These are phyloP conservation scores for Paecilomyces sp. DNA, from an alignment of 2,329 filamentous ascomycete species.

Conservation along the genomic window DNA sequence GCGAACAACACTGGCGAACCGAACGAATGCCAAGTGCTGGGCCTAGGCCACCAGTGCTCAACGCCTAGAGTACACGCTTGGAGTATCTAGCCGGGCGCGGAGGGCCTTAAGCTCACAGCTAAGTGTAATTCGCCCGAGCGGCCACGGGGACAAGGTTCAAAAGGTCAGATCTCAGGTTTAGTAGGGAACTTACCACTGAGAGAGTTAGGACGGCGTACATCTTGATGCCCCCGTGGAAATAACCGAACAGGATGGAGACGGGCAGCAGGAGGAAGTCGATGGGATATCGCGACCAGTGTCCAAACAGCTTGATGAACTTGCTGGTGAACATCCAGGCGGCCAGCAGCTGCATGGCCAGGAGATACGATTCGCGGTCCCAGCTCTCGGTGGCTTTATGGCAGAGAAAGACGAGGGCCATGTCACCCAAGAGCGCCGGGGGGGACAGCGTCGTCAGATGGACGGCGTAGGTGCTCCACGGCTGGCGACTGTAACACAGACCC, in stretches of 20 bases:
- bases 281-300: constrained; percentile 78
- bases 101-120: constrained; percentile 1
- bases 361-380: constrained; percentile 50
- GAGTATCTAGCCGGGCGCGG: neutral
- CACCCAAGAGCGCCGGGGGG: constrained; percentile 73
- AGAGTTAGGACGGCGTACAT: constrained; percentile 77
- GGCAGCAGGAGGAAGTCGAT: constrained; percentile 72
- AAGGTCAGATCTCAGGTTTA: constrained; percentile 8
- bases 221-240: constrained; percentile 89
- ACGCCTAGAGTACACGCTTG: neutral
- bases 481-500: constrained; percentile 54
- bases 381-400: constrained; percentile 61
- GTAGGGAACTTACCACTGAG: constrained; percentile 59
- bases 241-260: constrained; percentile 83
- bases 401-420: constrained; percentile 63
- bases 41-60: neutral
- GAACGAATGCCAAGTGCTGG: neutral
- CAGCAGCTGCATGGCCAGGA: constrained; percentile 54
- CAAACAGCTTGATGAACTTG: constrained; percentile 85
- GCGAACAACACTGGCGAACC: neutral
- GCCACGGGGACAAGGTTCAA: neutral
- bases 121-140: neutral
- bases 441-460: constrained; percentile 89
- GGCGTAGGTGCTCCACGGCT: constrained; percentile 89
- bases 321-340: constrained; percentile 75